Evolutionary conservation across 495 filamentous ascomycete genomes (phyloP).

Genomic region (Xylaria scruposa): DNA sequence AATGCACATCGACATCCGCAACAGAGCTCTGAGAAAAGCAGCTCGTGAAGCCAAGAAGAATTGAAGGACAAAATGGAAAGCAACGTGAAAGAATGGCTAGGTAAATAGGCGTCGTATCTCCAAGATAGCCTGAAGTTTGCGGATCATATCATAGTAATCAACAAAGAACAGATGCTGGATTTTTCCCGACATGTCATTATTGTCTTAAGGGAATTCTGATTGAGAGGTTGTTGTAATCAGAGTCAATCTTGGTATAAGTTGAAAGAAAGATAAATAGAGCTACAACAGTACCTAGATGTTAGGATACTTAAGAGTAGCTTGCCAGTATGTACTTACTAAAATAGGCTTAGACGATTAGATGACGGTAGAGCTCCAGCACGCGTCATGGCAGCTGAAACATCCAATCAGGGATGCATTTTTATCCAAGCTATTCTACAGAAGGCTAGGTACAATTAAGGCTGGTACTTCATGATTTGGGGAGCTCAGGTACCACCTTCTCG

Average conservation of each 20-base stretch:
- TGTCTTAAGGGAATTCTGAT: not conserved
- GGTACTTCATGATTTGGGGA: not conserved
- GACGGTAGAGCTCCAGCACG: not conserved
- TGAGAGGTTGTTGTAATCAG: not conserved
- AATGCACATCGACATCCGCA: slow-evolving; percentile 88
- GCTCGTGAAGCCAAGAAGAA: slow-evolving; percentile 79
- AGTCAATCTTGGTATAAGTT: no score
- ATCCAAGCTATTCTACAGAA: not conserved
- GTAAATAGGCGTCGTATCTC: not conserved
- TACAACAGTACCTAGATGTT: no score
- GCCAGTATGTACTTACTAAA: not conserved
- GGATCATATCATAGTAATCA: not conserved
- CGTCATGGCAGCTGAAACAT: not conserved
- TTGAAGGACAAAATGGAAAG: not conserved
- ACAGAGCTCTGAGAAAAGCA: slow-evolving; percentile 85
- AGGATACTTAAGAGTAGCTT: not conserved
- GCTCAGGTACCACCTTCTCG: slow-evolving; percentile 2
- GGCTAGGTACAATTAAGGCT: not conserved
- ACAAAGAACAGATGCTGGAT: not conserved
- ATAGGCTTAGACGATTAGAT: not conserved
- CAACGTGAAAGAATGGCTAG: not conserved
- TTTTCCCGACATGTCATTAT: not conserved
- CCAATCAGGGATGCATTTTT: not conserved
- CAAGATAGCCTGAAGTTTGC: not conserved
- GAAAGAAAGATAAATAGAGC: no score